phyloP scores from a whole-genome alignment of 768 basidiomycete species.

The Panaeolus papilionaceus region DNA sequence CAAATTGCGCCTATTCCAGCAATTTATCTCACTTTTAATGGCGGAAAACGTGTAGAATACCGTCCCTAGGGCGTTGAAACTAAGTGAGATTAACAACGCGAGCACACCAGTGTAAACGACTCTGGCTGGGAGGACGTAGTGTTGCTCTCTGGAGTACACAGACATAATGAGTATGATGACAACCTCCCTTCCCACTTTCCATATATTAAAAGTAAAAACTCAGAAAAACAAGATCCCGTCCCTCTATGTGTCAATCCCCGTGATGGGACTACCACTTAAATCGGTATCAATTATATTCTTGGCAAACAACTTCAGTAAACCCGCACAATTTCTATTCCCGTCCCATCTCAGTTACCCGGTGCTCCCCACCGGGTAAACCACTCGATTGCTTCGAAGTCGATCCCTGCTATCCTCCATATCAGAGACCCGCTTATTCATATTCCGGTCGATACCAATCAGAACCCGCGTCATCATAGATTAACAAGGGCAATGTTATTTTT shows the following conservation, averaged over 20 bases:
- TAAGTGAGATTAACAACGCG: background rate
- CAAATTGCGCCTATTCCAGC: background rate
- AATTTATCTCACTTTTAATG: background rate
- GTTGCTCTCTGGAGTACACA: background rate
- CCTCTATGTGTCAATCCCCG: background rate
- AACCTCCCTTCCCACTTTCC: background rate
- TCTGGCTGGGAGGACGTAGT: background rate
- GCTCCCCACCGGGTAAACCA: background rate
- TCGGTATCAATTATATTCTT: background rate
- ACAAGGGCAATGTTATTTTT: background rate
- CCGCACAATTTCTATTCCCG: no score
- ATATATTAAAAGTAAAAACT: background rate
- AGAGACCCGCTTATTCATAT: background rate
- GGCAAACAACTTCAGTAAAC: background rate
- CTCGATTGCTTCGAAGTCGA: background rate
- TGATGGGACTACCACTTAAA: background rate
- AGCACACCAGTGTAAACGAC: background rate
- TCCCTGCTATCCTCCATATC: background rate
- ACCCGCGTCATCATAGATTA: background rate
- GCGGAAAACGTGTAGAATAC: background rate
- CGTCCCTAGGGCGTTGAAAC: background rate
- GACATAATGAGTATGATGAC: background rate
- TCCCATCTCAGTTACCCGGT: background rate
- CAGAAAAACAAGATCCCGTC: background rate
- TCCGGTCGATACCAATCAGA: background rate